Conservation (phyloP, 306 rosid species). For the Glycine tomentella region DNA sequence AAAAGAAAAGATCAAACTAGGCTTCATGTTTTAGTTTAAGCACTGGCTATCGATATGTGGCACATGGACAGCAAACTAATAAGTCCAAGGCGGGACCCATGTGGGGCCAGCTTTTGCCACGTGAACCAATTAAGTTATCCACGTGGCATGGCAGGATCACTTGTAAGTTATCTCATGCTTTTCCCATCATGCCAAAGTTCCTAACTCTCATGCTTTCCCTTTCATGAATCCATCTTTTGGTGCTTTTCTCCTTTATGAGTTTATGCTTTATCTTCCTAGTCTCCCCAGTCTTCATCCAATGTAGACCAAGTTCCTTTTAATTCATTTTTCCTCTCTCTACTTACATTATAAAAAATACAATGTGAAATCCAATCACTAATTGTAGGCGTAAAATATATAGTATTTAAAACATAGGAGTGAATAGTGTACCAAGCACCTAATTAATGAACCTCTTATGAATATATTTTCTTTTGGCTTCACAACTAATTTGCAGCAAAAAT, state of each 20-base stretch:
- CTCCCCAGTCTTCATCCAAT: slow-evolving; percentile 11
- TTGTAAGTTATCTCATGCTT: slow-evolving; percentile 55
- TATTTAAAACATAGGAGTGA: neutral
- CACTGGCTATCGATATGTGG: too few species aligned
- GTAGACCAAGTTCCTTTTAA: neutral
- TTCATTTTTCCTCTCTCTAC: neutral
- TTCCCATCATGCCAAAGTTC: slow-evolving; percentile 26
- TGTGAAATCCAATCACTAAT: neutral
- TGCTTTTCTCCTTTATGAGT: slow-evolving; percentile 70
- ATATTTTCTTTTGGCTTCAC: neutral
- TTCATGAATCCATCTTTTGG: slow-evolving; percentile 68
- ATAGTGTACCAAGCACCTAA: neutral
- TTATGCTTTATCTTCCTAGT: slow-evolving; percentile 41
- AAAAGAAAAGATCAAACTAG: neutral
- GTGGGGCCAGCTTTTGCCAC: slow-evolving; percentile 84
- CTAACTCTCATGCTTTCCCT: slow-evolving; percentile 54
- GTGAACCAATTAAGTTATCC: slow-evolving; percentile 56
- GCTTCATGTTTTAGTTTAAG: too few species aligned
- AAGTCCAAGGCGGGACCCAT: slow-evolving; percentile 52
- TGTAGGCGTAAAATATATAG: neutral
- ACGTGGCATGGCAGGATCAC: slow-evolving; percentile 61
- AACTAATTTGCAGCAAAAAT: neutral
- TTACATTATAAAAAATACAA: neutral
- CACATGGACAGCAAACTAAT: slow-evolving; percentile 19
- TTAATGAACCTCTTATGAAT: neutral